Percentiles rank a stretch among this genome's conserved stretches.
Conservation (phyloP, 345 rosid species). For the Lenwebbia sp. region DNA sequence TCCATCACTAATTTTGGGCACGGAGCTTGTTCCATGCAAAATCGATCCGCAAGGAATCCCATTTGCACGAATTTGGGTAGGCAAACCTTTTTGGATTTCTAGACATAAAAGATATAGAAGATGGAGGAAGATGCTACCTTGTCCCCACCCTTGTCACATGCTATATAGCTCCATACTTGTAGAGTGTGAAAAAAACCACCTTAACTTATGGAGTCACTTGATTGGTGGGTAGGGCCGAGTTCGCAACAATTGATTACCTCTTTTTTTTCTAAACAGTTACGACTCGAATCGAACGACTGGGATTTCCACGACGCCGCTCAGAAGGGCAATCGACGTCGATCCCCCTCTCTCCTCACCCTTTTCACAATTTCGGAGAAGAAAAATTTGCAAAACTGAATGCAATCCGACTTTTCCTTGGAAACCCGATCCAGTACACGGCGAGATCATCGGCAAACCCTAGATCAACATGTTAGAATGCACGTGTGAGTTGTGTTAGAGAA, state of each 20-base stretch:
- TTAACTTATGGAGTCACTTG: background rate
- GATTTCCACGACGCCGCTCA: background rate
- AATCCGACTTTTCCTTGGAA: background rate
- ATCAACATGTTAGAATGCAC: background rate
- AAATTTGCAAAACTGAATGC: background rate
- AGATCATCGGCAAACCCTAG: background rate
- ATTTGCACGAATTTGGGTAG: constrained; percentile 4
- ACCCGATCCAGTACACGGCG: background rate
- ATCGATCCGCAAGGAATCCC: background rate
- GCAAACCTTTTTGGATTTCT: constrained; percentile 1
- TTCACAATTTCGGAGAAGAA: too few relatives aligned
- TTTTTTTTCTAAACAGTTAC: background rate
- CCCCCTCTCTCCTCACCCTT: background rate
- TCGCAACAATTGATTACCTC: background rate
- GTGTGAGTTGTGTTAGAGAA: too few relatives aligned
- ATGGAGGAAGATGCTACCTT: constrained; percentile 3
- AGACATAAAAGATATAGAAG: background rate
- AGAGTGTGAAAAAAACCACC: background rate
- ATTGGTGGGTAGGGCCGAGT: background rate
- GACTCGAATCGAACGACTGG: background rate
- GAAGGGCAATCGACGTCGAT: background rate
- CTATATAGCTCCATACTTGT: background rate
- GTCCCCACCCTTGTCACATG: constrained; percentile 2
- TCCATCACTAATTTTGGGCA: background rate
- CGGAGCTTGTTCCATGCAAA: background rate